Conservation (phyloP, 345 rosid species). For the Brassica nigra region DNA sequence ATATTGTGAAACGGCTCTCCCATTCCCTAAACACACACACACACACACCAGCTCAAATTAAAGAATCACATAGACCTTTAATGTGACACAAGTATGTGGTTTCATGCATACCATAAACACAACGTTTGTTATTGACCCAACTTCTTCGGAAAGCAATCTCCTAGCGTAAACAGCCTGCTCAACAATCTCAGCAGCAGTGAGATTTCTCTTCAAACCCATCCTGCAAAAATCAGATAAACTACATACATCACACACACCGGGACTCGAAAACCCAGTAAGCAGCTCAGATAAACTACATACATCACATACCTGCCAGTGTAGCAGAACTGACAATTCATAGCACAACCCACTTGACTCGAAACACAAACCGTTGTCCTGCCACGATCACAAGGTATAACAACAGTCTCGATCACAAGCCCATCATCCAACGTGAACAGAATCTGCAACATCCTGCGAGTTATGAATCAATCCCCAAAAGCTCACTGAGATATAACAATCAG, state of each 20-base stretch:
- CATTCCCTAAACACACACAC: conserved; percentile 67
- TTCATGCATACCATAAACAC: conserved; percentile 78
- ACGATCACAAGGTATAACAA: conserved; percentile 81
- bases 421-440: conserved; percentile 81
- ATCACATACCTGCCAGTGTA: conserved; percentile 70
- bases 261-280: neutral
- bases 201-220: conserved; percentile 90
- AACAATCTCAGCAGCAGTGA: conserved; percentile 83
- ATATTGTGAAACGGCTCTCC: conserved; percentile 94
- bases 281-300: neutral
- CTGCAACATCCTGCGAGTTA: conserved; percentile 73
- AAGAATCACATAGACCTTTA: no score
- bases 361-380: conserved; percentile 92
- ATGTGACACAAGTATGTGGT: neutral
- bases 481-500: neutral
- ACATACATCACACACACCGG: neutral
- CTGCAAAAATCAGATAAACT: conserved; percentile 37
- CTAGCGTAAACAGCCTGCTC: conserved; percentile 85
- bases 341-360: conserved; percentile 93
- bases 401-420: conserved; percentile 80
- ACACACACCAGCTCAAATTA: no score
- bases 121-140: conserved; percentile 77
- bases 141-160: conserved; percentile 61
- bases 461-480: conserved; percentile 50
- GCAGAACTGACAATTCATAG: conserved; percentile 98